Base-by-base conservation (phyloP, 768 basidiomycete genomes). In the Holtermannia corniformis region DNA sequence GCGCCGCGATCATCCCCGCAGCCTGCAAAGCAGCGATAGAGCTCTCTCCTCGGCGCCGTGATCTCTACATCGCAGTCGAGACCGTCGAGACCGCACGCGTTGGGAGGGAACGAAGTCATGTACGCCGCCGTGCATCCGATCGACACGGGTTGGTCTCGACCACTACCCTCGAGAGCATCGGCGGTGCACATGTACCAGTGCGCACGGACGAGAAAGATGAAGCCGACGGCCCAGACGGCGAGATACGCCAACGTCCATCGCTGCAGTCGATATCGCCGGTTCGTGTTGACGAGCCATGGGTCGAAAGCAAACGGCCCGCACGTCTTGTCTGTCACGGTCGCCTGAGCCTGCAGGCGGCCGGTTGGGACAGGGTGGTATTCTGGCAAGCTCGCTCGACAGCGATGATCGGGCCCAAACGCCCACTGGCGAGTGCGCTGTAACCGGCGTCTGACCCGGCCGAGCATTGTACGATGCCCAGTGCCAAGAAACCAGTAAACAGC, bases 1-100 rank as follows among this genome's bases (percentile, higher is more conserved):
- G 49, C 32, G 10, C 32, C 32, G 7, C 32, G 32, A 37, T 37
- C 49, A 49, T 62, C 58, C 11, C 27, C 44, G 56, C 66, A 68
- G 32, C 63, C 64, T 5, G 63, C 66, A 14, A 65, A 20, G 56
- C 66, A 68, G 40, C 66, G 51, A 44, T 59, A 63, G 11, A 44
- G 41, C n/a, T 26, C 44, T 13, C 19, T 48, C 20, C 48, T 37
- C 40, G 37, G 20, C 4, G 40, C 50, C 3, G 10, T 21, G 52
- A 63, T 51, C 16, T 49, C 49, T 3, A 43, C 40, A 14, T 43
- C 21, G 54, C 66, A 68, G 13, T 47, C 57, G 5, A 45, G 57
- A 10, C 57, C 66, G 41, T 60, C 51, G 13, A 65, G 10, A 3
- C 66, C 66, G 47, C 66, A 68, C 1, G 28, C 47, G 55, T 68